Conservation (phyloP, 768 basidiomycete genomes). For the Cantharellus anzutake region DNA sequence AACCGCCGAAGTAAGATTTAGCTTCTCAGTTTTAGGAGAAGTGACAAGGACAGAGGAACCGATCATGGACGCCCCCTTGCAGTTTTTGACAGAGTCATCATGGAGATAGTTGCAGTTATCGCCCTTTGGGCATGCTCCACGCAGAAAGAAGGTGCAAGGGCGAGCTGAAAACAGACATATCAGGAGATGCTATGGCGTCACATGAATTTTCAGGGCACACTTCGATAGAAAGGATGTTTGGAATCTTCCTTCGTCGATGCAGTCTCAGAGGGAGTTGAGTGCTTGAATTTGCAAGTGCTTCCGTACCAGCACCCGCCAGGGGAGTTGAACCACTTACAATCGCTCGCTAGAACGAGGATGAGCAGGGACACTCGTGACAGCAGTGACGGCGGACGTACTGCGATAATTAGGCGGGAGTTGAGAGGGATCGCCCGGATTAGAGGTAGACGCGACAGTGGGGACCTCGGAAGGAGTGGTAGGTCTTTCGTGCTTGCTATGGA, state of each 20-base stretch:
- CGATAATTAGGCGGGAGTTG: neutral
- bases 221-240: neutral
- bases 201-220: neutral
- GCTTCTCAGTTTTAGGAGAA: no score
- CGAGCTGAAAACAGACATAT: neutral
- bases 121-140: neutral
- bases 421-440: neutral
- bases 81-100: neutral
- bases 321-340: conserved; percentile 1
- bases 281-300: neutral
- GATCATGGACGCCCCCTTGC: neutral
- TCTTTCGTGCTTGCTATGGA: neutral
- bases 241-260: neutral
- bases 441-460: neutral
- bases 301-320: conserved; percentile 1
- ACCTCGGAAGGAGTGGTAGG: neutral
- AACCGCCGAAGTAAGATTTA: no score
- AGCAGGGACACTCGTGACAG: neutral
- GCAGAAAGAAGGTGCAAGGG: neutral
- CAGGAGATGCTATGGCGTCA: neutral
- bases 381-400: neutral
- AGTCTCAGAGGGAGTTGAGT: neutral
- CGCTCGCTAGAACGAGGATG: neutral
- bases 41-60: no score
- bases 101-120: neutral